A percentile compares a stretch with the other conserved stretches of the same genome.
Evolutionary conservation across 352 stramenopile species (phyloP).

Genomic region (Globisporangium takayamanum): DNA sequence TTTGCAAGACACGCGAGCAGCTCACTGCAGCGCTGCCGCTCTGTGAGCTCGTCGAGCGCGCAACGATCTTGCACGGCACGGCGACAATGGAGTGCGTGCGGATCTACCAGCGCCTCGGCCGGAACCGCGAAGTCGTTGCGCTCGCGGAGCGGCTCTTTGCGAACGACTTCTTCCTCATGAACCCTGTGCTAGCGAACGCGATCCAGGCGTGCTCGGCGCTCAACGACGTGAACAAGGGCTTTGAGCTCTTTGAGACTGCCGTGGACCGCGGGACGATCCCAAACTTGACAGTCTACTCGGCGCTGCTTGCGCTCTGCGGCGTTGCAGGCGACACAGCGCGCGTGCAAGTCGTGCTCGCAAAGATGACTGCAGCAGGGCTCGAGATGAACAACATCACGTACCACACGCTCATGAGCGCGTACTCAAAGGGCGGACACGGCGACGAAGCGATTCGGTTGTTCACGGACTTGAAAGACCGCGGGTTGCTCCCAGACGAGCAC

Average conservation of each 20-base stretch:
- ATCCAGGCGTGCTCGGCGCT: conserved; percentile 55
- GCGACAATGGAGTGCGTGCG: conserved; percentile 53
- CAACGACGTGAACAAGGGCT: conserved; percentile 40
- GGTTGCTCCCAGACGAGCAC: conserved; percentile 40
- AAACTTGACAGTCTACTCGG: conserved; percentile 55
- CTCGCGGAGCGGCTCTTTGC: conserved; percentile 45
- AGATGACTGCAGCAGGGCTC: conserved; percentile 48
- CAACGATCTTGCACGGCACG: conserved; percentile 27
- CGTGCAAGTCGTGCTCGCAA: conserved; percentile 37
- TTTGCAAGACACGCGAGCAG: conserved; percentile 45
- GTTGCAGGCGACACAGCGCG: conserved; percentile 36
- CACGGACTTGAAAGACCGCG: conserved; percentile 44
- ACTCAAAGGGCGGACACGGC: conserved; percentile 45
- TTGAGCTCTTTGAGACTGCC: conserved; percentile 51
- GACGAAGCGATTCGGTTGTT: conserved; percentile 51
- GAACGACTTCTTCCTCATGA: conserved; percentile 63
- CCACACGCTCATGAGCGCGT: conserved; percentile 65
- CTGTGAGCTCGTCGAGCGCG: conserved; percentile 39
- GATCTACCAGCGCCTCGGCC: conserved; percentile 52
- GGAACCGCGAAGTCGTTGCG: conserved; percentile 38
- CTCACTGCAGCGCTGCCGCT: conserved; percentile 49
- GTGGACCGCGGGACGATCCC: conserved; percentile 55
- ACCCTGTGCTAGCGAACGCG: conserved; percentile 46
- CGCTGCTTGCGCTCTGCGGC: conserved; percentile 48
- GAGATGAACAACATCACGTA: conserved; percentile 70